These are phyloP conservation scores for Candida qinlingensis DNA, from an alignment of 805 yeast species.

Conservation along the genomic window DNA sequence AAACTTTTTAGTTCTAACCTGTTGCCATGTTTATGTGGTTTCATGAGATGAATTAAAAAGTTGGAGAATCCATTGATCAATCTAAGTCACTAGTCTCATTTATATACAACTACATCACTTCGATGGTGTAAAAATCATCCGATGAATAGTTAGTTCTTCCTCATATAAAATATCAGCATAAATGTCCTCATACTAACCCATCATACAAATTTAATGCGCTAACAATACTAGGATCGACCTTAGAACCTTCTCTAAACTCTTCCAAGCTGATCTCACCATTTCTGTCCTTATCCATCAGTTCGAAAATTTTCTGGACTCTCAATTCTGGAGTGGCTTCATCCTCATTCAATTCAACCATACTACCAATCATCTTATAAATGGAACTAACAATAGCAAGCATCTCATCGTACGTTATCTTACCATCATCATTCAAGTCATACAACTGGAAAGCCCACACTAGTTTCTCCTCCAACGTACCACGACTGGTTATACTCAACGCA, in stretches of 20 bases:
- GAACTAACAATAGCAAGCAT: constrained; percentile 75
- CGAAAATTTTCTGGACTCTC: constrained; percentile 78
- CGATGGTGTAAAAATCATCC: too few species aligned
- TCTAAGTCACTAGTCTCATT: too few species aligned
- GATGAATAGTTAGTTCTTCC: too few species aligned
- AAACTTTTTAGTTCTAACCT: too few species aligned
- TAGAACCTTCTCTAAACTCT: constrained; percentile 80
- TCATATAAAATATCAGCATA: too few species aligned
- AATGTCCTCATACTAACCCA: constrained; percentile 53
- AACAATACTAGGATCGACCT: constrained; percentile 69
- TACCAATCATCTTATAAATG: constrained; percentile 92
- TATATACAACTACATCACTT: too few species aligned
- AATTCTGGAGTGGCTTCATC: constrained; percentile 91
- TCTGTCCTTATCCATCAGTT: constrained; percentile 61
- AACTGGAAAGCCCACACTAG: constrained; percentile 84
- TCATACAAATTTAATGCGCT: constrained; percentile 76
- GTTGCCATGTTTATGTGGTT: too few species aligned
- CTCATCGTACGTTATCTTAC: constrained; percentile 70
- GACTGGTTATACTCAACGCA: constrained; percentile 78
- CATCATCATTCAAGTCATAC: constrained; percentile 80
- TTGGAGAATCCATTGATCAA: too few species aligned
- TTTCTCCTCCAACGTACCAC: constrained; percentile 83
- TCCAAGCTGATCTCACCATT: constrained; percentile 69
- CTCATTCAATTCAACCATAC: constrained; percentile 82
- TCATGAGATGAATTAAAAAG: too few species aligned